Evolutionary conservation across 805 yeast species (phyloP).

Genomic region (Kurtzmaniella cleridarum): DNA sequence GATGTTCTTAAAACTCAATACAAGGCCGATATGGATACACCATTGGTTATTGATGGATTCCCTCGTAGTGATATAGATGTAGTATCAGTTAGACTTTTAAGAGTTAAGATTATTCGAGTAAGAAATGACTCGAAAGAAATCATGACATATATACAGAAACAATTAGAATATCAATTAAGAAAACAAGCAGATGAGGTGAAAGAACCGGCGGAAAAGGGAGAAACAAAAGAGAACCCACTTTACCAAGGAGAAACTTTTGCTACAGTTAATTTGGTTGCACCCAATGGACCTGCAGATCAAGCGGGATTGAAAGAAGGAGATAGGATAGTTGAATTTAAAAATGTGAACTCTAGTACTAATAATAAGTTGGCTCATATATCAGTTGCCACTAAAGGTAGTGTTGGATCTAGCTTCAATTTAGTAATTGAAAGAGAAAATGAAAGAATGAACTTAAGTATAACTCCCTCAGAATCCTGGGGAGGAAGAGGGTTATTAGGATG

Average conservation of each 20-base stretch:
- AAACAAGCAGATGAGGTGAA: background rate
- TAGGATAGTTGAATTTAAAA: constrained; percentile 40
- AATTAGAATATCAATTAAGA: constrained; percentile 21
- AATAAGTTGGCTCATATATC: constrained; percentile 42
- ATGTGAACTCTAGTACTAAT: constrained; percentile 52
- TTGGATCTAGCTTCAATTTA: constrained; percentile 22
- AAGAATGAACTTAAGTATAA: constrained; percentile 14
- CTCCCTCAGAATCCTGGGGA: constrained; percentile 53
- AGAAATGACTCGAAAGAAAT: constrained; percentile 63
- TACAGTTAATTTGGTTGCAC: constrained; percentile 42
- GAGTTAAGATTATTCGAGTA: constrained; percentile 61
- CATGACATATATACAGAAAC: constrained; percentile 40
- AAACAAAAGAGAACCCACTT: too few species aligned
- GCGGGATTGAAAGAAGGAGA: constrained; percentile 56
- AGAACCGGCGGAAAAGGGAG: too few species aligned
- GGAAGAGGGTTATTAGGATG: constrained; percentile 73
- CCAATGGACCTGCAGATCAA: constrained; percentile 49
- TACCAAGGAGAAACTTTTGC: constrained; percentile 37
- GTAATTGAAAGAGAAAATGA: constrained; percentile 23
- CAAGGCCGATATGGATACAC: constrained; percentile 57
- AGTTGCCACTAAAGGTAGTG: constrained; percentile 34
- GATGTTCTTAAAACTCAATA: constrained; percentile 38
- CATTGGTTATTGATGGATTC: constrained; percentile 69
- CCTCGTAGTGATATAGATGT: constrained; percentile 85
- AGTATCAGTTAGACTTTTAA: constrained; percentile 51